Conservation (phyloP, 768 basidiomycete genomes). For the Tylopilus balloui region DNA sequence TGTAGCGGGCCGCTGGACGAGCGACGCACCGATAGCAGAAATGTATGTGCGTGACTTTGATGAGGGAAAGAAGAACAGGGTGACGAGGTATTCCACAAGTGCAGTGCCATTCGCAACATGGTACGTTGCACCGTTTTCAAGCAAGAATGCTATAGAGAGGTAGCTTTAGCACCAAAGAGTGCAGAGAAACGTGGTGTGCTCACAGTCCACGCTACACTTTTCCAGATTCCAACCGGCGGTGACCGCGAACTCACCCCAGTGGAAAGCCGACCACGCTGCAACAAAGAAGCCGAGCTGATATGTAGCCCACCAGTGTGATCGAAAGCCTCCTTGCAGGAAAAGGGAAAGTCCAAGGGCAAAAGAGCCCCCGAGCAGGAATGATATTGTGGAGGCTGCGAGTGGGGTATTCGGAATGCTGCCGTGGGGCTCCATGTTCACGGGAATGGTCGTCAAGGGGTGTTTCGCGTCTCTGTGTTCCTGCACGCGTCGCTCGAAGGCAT, state of each 20-base stretch:
- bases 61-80: conserved; percentile 60
- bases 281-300: conserved; percentile 81
- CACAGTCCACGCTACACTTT: conserved; percentile 91
- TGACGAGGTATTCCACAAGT: conserved; percentile 73
- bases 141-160: conserved; percentile 67
- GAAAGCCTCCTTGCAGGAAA: conserved; percentile 45
- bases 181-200: conserved; percentile 31
- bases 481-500: conserved; percentile 42
- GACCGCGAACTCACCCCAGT: conserved; percentile 91
- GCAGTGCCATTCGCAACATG: conserved; percentile 80
- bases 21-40: conserved; percentile 50
- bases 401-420: conserved; percentile 88
- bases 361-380: conserved; percentile 77
- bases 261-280: conserved; percentile 81
- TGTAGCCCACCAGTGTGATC: conserved; percentile 55
- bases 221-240: conserved; percentile 94
- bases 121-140: conserved; percentile 86
- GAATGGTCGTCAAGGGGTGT: conserved; percentile 53
- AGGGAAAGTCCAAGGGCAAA: conserved; percentile 57
- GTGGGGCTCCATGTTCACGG: conserved; percentile 35
- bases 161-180: conserved; percentile 4
- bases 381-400: conserved; percentile 67
- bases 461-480: conserved; percentile 35
- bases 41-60: conserved; percentile 58
- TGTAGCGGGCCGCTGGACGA: neutral